These are phyloP conservation scores for Claviceps purpurea DNA, from an alignment of 2,329 filamentous ascomycete genomes.

Conservation along the genomic window DNA sequence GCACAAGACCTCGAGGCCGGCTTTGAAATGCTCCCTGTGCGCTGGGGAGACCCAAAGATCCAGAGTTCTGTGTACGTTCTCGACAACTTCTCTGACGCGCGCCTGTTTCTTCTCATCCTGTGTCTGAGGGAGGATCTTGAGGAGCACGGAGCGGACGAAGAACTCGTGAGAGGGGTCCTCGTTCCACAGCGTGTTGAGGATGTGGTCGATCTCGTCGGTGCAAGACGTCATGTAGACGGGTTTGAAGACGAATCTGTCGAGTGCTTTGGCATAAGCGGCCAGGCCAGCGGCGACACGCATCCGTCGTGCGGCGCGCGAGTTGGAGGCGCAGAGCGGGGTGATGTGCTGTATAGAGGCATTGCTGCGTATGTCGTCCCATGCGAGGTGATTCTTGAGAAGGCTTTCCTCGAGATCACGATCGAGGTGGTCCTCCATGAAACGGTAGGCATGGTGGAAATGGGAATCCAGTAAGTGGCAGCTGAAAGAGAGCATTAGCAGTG, in stretches of 20 bases:
- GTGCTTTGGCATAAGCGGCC: neutral
- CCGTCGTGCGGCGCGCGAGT: neutral
- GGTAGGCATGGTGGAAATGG: neutral
- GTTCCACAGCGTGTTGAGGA: neutral
- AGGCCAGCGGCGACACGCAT: neutral
- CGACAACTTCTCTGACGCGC: neutral
- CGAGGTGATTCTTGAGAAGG: neutral
- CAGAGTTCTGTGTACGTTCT: neutral
- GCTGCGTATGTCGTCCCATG: neutral
- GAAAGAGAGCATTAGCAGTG: neutral
- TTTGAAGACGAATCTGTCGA: neutral
- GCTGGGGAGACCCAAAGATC: neutral
- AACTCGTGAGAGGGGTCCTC: neutral
- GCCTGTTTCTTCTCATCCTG: neutral
- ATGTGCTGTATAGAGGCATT: neutral
- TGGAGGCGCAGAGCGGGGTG: neutral
- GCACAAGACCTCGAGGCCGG: neutral
- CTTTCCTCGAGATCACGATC: neutral
- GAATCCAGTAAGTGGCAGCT: neutral
- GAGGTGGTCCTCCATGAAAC: neutral
- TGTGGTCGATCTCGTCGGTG: neutral
- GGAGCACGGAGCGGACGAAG: neutral
- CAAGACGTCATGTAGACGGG: neutral
- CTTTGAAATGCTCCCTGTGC: neutral
- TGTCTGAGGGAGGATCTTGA: neutral